Percentiles rank a stretch among this genome's conserved stretches.
Evolutionary conservation across 2,329 filamentous ascomycete genomes (phyloP).

Genomic region (Orbilia ellipsospora): DNA sequence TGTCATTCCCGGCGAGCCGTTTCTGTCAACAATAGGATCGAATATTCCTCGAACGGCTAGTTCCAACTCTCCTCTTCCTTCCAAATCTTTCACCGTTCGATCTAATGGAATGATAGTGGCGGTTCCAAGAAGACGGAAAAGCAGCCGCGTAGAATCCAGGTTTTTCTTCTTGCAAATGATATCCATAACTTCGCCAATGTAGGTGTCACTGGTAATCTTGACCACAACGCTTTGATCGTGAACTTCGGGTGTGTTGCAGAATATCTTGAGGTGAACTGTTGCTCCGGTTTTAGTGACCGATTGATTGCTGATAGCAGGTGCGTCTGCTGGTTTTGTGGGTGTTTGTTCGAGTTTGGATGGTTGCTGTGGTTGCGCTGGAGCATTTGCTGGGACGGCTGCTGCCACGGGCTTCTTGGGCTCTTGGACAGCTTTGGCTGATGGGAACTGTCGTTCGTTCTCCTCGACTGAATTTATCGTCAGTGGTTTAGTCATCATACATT

Average conservation of each 20-base stretch:
- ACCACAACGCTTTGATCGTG: conserved; percentile 76
- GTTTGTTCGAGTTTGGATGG: conserved; percentile 29
- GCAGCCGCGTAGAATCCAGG: conserved; percentile 80
- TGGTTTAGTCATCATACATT: background rate
- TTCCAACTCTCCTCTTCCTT: conserved; percentile 79
- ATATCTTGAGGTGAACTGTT: conserved; percentile 58
- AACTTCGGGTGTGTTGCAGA: conserved; percentile 58
- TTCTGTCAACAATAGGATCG: conserved; percentile 67
- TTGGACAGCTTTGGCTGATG: conserved; percentile 31
- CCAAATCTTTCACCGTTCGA: conserved; percentile 80
- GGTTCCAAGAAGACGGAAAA: conserved; percentile 79
- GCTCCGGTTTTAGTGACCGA: conserved; percentile 55
- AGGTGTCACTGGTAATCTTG: conserved; percentile 83
- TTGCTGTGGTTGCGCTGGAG: background rate
- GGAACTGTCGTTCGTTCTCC: conserved; percentile 50
- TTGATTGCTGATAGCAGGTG: conserved; percentile 36
- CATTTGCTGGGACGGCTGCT: conserved; percentile 18
- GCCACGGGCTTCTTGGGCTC: conserved; percentile 26
- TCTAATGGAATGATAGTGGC: conserved; percentile 74
- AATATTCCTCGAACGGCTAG: conserved; percentile 80
- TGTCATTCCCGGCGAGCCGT: conserved; percentile 49
- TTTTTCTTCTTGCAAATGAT: conserved; percentile 80
- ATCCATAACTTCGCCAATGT: conserved; percentile 83
- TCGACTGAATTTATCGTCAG: conserved; percentile 36
- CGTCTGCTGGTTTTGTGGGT: conserved; percentile 45